A percentile compares a stretch with the other conserved stretches of the same genome.
phyloP scores from a whole-genome alignment of 306 rosid species.

The Castanea sativa region DNA sequence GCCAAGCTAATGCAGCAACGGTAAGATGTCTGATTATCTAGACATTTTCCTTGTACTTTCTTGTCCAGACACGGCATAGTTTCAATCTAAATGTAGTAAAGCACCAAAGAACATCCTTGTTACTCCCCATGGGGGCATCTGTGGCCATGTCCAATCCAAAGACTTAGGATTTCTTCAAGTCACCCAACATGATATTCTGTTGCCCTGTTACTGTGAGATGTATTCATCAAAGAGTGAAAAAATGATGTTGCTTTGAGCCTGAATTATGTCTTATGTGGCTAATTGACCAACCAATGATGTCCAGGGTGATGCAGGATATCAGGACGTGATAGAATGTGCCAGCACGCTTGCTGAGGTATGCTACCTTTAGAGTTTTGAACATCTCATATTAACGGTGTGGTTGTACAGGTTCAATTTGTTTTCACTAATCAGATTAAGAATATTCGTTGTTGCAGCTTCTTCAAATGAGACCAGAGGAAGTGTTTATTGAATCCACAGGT shows the following conservation, averaged over 20 bases:
- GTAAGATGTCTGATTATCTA: conserved; percentile 31
- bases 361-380: conserved; percentile 9
- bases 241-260: neutral
- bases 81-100: neutral
- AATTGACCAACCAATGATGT: conserved; percentile 23
- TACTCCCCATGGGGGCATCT: too few relatives aligned
- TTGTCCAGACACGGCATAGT: conserved; percentile 7
- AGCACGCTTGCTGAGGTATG: conserved; percentile 65
- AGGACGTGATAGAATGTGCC: conserved; percentile 63
- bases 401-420: neutral
- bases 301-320: conserved; percentile 92
- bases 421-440: conserved; percentile 7
- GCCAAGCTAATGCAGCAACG: conserved; percentile 97
- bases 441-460: conserved; percentile 53
- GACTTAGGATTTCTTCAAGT: neutral
- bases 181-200: neutral
- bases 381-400: neutral
- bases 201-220: neutral
- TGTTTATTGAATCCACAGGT: conserved; percentile 87
- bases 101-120: conserved; percentile 1
- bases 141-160: neutral
- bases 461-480: conserved; percentile 64
- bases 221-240: neutral
- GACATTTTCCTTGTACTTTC: conserved; percentile 6
- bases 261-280: conserved; percentile 9